A percentile compares a stretch with the other conserved stretches of the same genome.
Evolutionary conservation across 257 asterid genomes (phyloP).

Genomic region (Solanum lycopersicoides): DNA sequence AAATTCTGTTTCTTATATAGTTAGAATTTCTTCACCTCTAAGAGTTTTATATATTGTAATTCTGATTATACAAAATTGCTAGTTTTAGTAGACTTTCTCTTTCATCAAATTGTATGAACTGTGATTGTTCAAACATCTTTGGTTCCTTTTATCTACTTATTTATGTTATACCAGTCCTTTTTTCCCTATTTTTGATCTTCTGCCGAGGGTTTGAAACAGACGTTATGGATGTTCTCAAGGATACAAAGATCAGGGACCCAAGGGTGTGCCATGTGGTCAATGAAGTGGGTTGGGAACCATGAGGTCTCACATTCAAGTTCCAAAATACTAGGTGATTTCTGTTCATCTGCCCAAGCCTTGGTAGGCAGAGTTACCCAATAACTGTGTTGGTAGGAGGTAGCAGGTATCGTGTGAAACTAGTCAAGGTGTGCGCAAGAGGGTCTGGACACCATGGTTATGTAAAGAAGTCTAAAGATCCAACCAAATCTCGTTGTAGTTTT

Average conservation of each 20-base stretch:
- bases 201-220: neutral
- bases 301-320: neutral
- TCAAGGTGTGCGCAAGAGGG: neutral
- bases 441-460: neutral
- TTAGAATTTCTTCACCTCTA: neutral
- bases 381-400: neutral
- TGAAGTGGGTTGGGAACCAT: neutral
- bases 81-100: neutral
- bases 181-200: neutral
- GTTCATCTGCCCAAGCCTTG: neutral
- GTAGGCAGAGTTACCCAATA: neutral
- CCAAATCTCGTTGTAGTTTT: neutral
- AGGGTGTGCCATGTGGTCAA: neutral
- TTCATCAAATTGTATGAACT: neutral
- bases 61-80: neutral
- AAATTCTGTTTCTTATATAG: neutral
- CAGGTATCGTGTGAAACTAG: neutral
- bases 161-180: neutral
- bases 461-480: neutral
- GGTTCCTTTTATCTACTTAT: neutral
- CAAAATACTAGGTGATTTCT: neutral
- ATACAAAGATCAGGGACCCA: neutral
- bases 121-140: neutral
- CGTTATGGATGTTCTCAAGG: neutral
- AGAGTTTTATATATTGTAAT: neutral